A percentile compares a stretch with the other conserved stretches of the same genome.
These are phyloP conservation scores for Cephalotrichum gorgonifer DNA, from an alignment of 2,329 filamentous ascomycete species.

Conservation along the genomic window DNA sequence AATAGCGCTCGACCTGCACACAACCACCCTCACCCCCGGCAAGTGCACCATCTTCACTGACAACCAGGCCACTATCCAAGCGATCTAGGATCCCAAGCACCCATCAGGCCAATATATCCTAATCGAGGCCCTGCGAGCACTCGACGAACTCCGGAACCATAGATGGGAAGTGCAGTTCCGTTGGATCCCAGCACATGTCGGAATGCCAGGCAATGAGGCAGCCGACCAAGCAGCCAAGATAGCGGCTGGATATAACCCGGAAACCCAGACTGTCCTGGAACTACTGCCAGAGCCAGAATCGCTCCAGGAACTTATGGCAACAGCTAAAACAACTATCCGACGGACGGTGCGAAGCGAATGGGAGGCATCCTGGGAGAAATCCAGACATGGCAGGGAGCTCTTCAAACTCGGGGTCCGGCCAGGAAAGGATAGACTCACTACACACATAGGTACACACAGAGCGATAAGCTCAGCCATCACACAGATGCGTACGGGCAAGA, in stretches of 20 bases:
- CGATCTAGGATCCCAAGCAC: constrained; percentile 14
- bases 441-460: constrained; percentile 9
- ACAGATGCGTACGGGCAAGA: constrained; percentile 16
- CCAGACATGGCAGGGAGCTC: constrained; percentile 7
- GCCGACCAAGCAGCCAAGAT: constrained; percentile 23
- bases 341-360: constrained; percentile 7
- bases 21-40: neutral
- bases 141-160: constrained; percentile 8
- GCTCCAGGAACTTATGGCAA: constrained; percentile 7
- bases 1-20: constrained; percentile 12
- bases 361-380: constrained; percentile 4
- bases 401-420: constrained; percentile 7
- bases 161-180: constrained; percentile 9
- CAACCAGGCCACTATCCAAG: constrained; percentile 19
- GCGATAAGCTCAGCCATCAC: constrained; percentile 16
- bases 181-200: constrained; percentile 12
- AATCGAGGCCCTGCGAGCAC: constrained; percentile 11
- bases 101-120: constrained; percentile 18
- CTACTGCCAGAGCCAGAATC: constrained; percentile 2
- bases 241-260: constrained; percentile 23
- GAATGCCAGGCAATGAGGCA: constrained; percentile 11
- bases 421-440: constrained; percentile 7
- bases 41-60: constrained; percentile 18
- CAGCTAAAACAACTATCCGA: constrained; percentile 8
- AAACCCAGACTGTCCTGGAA: neutral